A percentile compares a stretch with the other conserved stretches of the same genome.
phyloP scores from a whole-genome alignment of 441 rosid species.

The Biscutella laevigata region DNA sequence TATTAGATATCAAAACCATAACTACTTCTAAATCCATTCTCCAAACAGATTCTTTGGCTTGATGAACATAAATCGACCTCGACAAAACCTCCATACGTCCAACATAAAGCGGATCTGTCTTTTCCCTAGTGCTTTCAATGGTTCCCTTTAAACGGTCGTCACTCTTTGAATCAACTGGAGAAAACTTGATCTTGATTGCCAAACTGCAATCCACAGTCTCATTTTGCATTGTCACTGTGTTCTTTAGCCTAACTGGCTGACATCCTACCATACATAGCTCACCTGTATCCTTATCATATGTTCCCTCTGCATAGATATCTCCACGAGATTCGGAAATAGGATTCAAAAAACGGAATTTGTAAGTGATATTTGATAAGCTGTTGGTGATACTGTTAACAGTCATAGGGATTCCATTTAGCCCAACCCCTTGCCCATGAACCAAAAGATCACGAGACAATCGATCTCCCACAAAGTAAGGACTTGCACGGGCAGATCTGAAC shows the following conservation, averaged over 20 bases:
- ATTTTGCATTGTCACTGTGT: conserved; percentile 14
- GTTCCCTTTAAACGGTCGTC: conserved; percentile 49
- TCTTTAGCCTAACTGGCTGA: conserved; percentile 26
- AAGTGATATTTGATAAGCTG: conserved; percentile 60
- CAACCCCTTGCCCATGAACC: conserved; percentile 6
- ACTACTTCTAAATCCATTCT: conserved; percentile 85
- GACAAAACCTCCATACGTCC: conserved; percentile 50
- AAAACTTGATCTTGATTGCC: conserved; percentile 43
- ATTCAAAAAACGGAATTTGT: conserved; percentile 34
- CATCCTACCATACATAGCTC: conserved; percentile 87
- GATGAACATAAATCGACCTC: conserved; percentile 40
- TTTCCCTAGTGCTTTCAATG: conserved; percentile 52
- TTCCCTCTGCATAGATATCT: conserved; percentile 73
- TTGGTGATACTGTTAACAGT: conserved; percentile 21
- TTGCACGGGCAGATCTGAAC: conserved; percentile 35
- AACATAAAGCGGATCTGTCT: conserved; percentile 58
- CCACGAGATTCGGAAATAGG: conserved; percentile 25
- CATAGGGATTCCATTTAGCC: conserved; percentile 16
- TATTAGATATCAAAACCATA: conserved; percentile 65
- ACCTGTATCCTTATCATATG: conserved; percentile 52
- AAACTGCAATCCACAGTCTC: conserved; percentile 53
- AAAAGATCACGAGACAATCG: conserved; percentile 27
- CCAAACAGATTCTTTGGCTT: conserved; percentile 74
- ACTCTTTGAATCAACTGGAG: conserved; percentile 45
- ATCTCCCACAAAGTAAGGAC: conserved; percentile 65